Conservation (phyloP, 192 early-diverging fungal genomes). For the Chytriomyces hyalinus region DNA sequence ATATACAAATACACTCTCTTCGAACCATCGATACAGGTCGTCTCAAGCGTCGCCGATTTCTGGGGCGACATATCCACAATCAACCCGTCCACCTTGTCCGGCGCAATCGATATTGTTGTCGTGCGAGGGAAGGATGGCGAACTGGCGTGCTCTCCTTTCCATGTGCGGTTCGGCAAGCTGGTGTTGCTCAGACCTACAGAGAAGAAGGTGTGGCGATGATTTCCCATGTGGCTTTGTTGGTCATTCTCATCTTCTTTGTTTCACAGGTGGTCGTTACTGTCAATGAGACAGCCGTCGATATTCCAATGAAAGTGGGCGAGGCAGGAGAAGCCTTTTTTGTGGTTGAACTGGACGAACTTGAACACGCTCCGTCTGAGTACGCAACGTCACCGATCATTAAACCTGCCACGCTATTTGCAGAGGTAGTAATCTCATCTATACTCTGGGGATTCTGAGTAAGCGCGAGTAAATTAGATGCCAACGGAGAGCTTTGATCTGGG, state of each 20-base stretch:
- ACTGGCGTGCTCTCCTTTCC: conserved; percentile 92
- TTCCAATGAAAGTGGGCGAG: conserved; percentile 94
- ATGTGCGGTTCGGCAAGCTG: conserved; percentile 97
- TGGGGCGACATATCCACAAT: conserved; percentile 77
- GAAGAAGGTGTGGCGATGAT: conserved; percentile 69
- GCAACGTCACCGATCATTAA: conserved; percentile 86
- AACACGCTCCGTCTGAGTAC: conserved; percentile 87
- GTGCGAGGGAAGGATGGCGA: conserved; percentile 84
- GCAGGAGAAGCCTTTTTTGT: conserved; percentile 99
- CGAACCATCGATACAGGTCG: neutral
- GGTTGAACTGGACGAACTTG: conserved; percentile 72
- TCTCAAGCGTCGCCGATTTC: conserved; percentile 72
- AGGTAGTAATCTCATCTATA: conserved; percentile 15
- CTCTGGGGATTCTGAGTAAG: neutral
- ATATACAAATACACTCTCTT: no score
- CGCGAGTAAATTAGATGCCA: conserved; percentile 7
- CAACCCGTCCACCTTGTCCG: conserved; percentile 95
- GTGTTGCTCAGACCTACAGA: conserved; percentile 88
- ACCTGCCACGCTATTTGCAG: neutral
- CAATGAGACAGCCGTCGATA: conserved; percentile 75
- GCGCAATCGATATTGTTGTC: conserved; percentile 98
- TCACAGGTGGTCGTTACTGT: conserved; percentile 78
- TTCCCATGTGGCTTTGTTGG: neutral
- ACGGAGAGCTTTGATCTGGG: conserved; percentile 45
- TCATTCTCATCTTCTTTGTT: neutral